These are phyloP conservation scores for Trichoderma sp. DNA, from an alignment of 2,329 filamentous ascomycete species.

Conservation along the genomic window DNA sequence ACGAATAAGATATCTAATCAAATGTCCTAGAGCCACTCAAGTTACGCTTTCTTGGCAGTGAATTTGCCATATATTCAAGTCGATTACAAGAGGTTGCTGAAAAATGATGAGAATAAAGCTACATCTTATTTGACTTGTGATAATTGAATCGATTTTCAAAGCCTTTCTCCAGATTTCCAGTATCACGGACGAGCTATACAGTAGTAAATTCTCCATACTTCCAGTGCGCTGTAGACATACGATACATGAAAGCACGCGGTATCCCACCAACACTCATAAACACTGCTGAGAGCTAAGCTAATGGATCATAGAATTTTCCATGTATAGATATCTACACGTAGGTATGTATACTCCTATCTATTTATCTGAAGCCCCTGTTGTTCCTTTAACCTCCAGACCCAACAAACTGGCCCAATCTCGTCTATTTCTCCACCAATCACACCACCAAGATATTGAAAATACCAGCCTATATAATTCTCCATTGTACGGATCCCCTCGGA, in stretches of 20 bases:
- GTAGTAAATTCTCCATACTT: too few relatives aligned
- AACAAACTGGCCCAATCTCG: background rate
- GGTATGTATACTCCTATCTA: background rate
- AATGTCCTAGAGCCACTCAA: background rate
- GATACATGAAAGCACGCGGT: too few relatives aligned
- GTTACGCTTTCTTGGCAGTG: background rate
- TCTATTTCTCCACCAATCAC: background rate
- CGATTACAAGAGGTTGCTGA: background rate
- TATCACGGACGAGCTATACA: background rate
- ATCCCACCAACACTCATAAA: too few relatives aligned
- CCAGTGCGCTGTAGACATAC: too few relatives aligned
- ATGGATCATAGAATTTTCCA: too few relatives aligned
- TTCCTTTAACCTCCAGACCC: too few relatives aligned
- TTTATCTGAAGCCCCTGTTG: background rate
- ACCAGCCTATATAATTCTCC: background rate
- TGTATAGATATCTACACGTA: background rate
- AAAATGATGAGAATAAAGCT: background rate
- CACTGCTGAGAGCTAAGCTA: too few relatives aligned
- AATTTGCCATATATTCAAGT: background rate
- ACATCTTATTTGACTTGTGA: background rate
- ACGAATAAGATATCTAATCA: background rate
- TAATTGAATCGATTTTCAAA: background rate
- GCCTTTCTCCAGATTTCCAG: background rate
- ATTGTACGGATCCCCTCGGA: background rate
- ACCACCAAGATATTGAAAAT: background rate